Base-by-base conservation (phyloP, 2,329 filamentous ascomycete species). In the Microascus cirrosus region DNA sequence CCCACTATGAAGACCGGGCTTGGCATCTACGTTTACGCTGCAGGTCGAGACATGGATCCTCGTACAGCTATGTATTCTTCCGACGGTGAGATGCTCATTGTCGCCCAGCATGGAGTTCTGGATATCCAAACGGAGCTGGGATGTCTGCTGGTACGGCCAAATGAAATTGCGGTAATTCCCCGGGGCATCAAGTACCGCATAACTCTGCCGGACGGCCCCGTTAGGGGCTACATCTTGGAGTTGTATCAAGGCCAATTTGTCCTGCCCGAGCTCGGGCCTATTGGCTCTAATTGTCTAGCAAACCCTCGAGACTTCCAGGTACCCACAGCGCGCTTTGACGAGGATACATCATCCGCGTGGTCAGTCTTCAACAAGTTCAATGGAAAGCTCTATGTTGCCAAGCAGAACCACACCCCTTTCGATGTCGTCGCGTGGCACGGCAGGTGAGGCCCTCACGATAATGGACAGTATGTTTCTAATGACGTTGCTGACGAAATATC, bases 351-450 rank as follows among this genome's bases (percentile, higher is more conserved):
- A n/a, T n/a, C n/a, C n/a, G n/a, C n/a, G n/a, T n/a, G n/a, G n/a
- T n/a, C n/a, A n/a, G n/a, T n/a, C n/a, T n/a, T n/a, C n/a, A n/a
- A n/a, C 68, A 89, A 89, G 68, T 86, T 87, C 53, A 77, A 76
- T 1, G 84, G 84, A 1, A 75, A 77, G 50, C 78, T 86, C 42
- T 86, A 85, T 64, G 73, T 71, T 24, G 82, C 79, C 58, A 76
- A 75, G 24, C 85, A 89, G 65, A 74, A 73, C 24, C 85, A 88
- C 65, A 84, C 79, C 2, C 85, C 86, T 0, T 89, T 87, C 64
- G 85, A 89, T 62, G 85, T 88, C 1, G 82, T 87, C 0, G 85
- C 83, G 1, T 88, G 85, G 85, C 84, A 87, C 63, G 85, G 85
- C n/a, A 83, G 81, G 56, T 86, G n/a, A n/a, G n/a, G n/a, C n/a